Base-by-base conservation (phyloP, 2,329 filamentous ascomycete species). In the Fusarium multiceps region DNA sequence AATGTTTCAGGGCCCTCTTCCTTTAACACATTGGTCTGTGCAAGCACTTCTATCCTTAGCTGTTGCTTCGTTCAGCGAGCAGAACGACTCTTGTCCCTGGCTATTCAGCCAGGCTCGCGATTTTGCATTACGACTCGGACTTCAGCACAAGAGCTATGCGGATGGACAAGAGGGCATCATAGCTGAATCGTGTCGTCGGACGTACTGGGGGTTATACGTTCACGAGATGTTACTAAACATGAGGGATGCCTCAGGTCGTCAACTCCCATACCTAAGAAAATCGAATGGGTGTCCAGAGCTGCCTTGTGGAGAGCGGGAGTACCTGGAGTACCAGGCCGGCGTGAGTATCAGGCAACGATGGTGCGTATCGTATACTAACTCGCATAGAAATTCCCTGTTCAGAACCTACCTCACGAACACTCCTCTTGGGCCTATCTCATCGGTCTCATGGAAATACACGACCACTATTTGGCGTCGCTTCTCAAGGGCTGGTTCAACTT, bases 281-380 rank as follows among this genome's bases (percentile, higher is more conserved):
- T 46, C 59, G 21, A 42, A 6, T n/a, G 21, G 57, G 7, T 67
- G 60, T n/a, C 59, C 64, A 21, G 72, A 73, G 12, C 58, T 75
- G 28, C 73, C 73, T n/a, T 75, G 72, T 18, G 70, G 73, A 28
- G 73, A 75, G 46, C 69, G 62, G 72, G 65, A 74, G 13, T 75
- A 75, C 47, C 60, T 61, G 70, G 68, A 74, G 13, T 75, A 75
- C 47, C 60, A 73, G 48, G 27, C 53, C 6, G 59, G 56, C 9
- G 73, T 74, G 12, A 28, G 63, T 73, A 21, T 7, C 42, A 12
- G 11, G 34, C n/a, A 37, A n/a, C 6, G 34, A 37, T 6, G 18
- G 6, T 10, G 18, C 34, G 18, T 37, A 37, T 12, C 10, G 34
- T 18, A 42, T 25, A 25, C 59, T 72, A 37, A 73, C 11, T 11